These are phyloP conservation scores for Davidsoniella neocaledoniae DNA, from an alignment of 2,329 filamentous ascomycete genomes.

Conservation along the genomic window DNA sequence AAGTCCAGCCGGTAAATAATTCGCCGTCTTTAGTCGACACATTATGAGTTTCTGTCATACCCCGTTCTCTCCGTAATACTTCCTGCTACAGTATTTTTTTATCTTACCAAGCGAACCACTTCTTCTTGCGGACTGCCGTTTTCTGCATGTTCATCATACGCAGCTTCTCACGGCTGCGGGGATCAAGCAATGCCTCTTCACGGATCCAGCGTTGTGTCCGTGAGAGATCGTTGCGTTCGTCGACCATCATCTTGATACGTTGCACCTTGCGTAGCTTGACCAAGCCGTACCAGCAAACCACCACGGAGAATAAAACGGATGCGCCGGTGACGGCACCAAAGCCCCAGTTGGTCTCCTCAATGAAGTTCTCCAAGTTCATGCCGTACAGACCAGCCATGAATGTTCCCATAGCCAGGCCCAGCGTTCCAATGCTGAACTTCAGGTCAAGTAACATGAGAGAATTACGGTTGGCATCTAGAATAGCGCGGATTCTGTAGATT, in stretches of 20 bases:
- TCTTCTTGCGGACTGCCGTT: constrained; percentile 20
- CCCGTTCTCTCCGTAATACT: neutral
- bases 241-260: constrained; percentile 63
- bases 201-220: constrained; percentile 27
- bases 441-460: constrained; percentile 93
- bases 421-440: constrained; percentile 87
- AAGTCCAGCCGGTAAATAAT: neutral
- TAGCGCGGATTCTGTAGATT: constrained; percentile 63
- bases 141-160: constrained; percentile 35
- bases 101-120: constrained; percentile 16
- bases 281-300: constrained; percentile 74
- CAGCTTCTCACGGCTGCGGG: constrained; percentile 37
- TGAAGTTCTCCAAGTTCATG: constrained; percentile 98
- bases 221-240: constrained; percentile 24
- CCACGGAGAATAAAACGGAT: constrained; percentile 54
- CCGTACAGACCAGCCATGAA: constrained; percentile 98
- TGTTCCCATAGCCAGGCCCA: constrained; percentile 87
- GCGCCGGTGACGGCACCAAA: constrained; percentile 59
- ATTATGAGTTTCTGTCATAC: too few species aligned
- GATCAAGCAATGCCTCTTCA: constrained; percentile 33
- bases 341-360: constrained; percentile 81
- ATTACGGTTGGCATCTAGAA: constrained; percentile 95
- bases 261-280: constrained; percentile 72
- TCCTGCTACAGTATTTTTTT: neutral
- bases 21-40: too few species aligned